A percentile compares a stretch with the other conserved stretches of the same genome.
These are phyloP conservation scores for Aulographum hederae DNA, from an alignment of 2,329 filamentous ascomycete species.

Conservation along the genomic window DNA sequence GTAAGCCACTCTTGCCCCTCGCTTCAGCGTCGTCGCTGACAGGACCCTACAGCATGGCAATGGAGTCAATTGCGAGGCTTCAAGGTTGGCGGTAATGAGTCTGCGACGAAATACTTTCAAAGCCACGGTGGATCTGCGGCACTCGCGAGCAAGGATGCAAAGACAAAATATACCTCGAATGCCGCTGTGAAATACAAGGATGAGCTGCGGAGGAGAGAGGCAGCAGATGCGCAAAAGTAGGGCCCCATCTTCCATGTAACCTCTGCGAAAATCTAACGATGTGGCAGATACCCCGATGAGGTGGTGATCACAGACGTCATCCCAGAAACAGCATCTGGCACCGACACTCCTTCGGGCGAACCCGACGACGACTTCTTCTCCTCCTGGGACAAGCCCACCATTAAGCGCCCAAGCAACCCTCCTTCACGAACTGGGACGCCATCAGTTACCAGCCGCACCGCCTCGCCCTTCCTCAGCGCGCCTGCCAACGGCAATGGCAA, in stretches of 20 bases:
- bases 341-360: slow-evolving; percentile 64
- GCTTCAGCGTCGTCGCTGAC: slow-evolving; percentile 10
- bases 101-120: slow-evolving; percentile 95
- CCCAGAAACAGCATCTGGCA: slow-evolving; percentile 38
- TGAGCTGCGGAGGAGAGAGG: slow-evolving; percentile 72
- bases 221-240: slow-evolving; percentile 69
- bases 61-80: slow-evolving; percentile 95
- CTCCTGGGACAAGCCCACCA: slow-evolving; percentile 93
- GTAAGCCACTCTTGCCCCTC: slow-evolving; percentile 40
- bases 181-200: slow-evolving; percentile 98
- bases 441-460: slow-evolving; percentile 58
- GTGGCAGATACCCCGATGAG: slow-evolving; percentile 56
- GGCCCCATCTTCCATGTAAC: slow-evolving; percentile 15
- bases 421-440: slow-evolving; percentile 80
- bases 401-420: slow-evolving; percentile 90
- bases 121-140: slow-evolving; percentile 87
- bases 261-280: slow-evolving; percentile 7
- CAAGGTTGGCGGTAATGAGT: slow-evolving; percentile 98
- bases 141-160: slow-evolving; percentile 86
- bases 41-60: slow-evolving; percentile 49
- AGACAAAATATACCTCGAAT: slow-evolving; percentile 89
- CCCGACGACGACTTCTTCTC: slow-evolving; percentile 92
- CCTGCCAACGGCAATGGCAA: slow-evolving; percentile 36
- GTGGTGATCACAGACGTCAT: slow-evolving; percentile 69
- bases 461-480: slow-evolving; percentile 74